A percentile compares a stretch with the other conserved stretches of the same genome.
These are phyloP conservation scores for Zymoseptoria crescenta DNA, from an alignment of 2,329 filamentous ascomycete species.

Conservation along the genomic window DNA sequence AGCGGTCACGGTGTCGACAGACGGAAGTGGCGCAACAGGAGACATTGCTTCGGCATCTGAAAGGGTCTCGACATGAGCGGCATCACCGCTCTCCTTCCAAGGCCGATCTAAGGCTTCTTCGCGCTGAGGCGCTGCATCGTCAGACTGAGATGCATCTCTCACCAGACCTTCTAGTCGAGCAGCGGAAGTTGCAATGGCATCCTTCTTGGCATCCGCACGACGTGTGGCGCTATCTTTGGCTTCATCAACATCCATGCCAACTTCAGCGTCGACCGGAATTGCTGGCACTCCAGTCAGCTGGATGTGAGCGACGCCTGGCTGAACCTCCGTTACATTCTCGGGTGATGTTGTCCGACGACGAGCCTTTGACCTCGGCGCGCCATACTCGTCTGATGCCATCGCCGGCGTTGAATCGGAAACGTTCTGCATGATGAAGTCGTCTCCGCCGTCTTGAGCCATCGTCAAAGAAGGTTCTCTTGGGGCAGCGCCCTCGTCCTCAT, in stretches of 20 bases:
- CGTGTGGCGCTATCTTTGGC: background rate
- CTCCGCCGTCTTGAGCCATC: slow-evolving; percentile 3
- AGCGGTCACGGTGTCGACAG: background rate
- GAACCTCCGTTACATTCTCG: background rate
- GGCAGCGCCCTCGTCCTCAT: slow-evolving; percentile 6
- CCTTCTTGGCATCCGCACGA: background rate
- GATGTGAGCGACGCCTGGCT: background rate
- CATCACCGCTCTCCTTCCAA: background rate
- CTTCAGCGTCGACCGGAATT: background rate
- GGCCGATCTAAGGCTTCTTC: background rate
- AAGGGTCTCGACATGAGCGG: background rate
- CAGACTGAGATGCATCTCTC: background rate
- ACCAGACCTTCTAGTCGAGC: background rate
- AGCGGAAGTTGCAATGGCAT: background rate
- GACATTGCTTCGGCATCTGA: background rate
- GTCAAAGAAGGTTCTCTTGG: background rate
- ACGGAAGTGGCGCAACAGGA: background rate
- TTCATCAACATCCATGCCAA: background rate
- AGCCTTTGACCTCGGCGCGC: background rate
- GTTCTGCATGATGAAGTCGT: background rate
- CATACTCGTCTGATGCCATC: background rate
- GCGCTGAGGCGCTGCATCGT: background rate
- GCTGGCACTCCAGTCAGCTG: background rate
- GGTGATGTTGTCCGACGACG: background rate
- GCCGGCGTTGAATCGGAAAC: background rate